Conservation (phyloP, 2,329 filamentous ascomycete genomes). For the Pseudopyrenochaeta lycopersici region DNA sequence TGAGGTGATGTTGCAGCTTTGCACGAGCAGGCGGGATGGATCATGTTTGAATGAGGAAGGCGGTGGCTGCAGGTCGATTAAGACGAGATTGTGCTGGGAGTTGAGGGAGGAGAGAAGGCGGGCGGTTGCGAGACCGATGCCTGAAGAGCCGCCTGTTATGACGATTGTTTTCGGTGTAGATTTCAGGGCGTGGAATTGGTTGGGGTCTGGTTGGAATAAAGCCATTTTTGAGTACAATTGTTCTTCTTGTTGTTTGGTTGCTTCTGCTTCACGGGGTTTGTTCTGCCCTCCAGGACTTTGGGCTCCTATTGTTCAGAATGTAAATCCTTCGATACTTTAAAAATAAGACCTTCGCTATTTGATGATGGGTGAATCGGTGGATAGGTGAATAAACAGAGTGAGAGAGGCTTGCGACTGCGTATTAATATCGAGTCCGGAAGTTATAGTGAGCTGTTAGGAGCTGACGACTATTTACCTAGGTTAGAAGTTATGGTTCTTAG, state of each 20-base stretch:
- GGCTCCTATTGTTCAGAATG: too few species aligned
- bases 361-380: too few species aligned
- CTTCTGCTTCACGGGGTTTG: too few species aligned
- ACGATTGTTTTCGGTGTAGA: conserved; percentile 43
- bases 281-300: too few species aligned
- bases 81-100: conserved; percentile 51
- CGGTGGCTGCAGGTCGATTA: conserved; percentile 51
- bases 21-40: conserved; percentile 40
- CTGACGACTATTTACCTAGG: conserved; percentile 22
- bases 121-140: conserved; percentile 54
- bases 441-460: background rate
- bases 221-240: conserved; percentile 24
- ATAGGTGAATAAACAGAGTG: too few species aligned
- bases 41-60: conserved; percentile 43
- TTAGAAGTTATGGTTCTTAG: conserved; percentile 8
- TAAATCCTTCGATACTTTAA: too few species aligned
- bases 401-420: background rate
- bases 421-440: background rate
- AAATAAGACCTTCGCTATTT: too few species aligned
- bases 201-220: conserved; percentile 32
- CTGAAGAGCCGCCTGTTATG: conserved; percentile 53
- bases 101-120: conserved; percentile 50
- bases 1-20: conserved; percentile 56
- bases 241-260: background rate
- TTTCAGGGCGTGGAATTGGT: conserved; percentile 29